Evolutionary conservation across 129 eudicot species (phyloP).

Genomic region (Flaveria sonorensis): DNA sequence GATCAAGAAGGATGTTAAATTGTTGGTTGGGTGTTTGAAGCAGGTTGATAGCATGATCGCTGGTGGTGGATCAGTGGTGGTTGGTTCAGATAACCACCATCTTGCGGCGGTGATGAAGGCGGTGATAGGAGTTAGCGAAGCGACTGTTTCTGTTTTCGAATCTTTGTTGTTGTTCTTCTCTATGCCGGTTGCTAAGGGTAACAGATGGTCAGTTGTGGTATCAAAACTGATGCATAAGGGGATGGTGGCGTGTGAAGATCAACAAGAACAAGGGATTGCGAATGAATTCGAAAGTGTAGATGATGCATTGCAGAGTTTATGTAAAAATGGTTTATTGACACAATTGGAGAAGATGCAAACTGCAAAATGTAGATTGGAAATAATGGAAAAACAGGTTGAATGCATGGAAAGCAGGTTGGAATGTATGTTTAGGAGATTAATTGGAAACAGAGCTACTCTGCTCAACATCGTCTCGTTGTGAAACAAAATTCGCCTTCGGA

Average conservation of each 20-base stretch:
- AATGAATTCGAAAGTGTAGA: slow-evolving; percentile 22
- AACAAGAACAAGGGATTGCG: slow-evolving; percentile 11
- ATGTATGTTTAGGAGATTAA: slow-evolving; percentile 25
- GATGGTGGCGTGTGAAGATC: slow-evolving; percentile 25
- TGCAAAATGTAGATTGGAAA: slow-evolving; percentile 28
- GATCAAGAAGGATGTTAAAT: slow-evolving; percentile 39
- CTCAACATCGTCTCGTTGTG: slow-evolving; percentile 32
- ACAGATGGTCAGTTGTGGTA: slow-evolving; percentile 28
- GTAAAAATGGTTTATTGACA: slow-evolving; percentile 1
- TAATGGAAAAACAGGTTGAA: slow-evolving; percentile 17
- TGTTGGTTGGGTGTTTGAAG: slow-evolving; percentile 44
- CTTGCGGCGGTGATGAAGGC: slow-evolving; percentile 29
- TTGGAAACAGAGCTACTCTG: slow-evolving; percentile 33
- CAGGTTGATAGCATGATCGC: slow-evolving; percentile 35
- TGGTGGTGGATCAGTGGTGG: slow-evolving; percentile 14
- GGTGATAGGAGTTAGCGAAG: slow-evolving; percentile 37
- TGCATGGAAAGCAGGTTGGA: slow-evolving; percentile 28
- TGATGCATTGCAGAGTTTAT: slow-evolving; percentile 21
- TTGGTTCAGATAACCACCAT: slow-evolving; percentile 22
- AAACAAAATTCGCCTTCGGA: neutral
- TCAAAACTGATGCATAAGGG: slow-evolving; percentile 35
- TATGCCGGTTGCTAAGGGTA: slow-evolving; percentile 28
- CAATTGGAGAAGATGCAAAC: neutral
- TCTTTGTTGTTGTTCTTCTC: slow-evolving; percentile 31
- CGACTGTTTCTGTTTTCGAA: slow-evolving; percentile 36